Conservation (phyloP, 164 flowering plant species). For the Amborella trichopoda region DNA sequence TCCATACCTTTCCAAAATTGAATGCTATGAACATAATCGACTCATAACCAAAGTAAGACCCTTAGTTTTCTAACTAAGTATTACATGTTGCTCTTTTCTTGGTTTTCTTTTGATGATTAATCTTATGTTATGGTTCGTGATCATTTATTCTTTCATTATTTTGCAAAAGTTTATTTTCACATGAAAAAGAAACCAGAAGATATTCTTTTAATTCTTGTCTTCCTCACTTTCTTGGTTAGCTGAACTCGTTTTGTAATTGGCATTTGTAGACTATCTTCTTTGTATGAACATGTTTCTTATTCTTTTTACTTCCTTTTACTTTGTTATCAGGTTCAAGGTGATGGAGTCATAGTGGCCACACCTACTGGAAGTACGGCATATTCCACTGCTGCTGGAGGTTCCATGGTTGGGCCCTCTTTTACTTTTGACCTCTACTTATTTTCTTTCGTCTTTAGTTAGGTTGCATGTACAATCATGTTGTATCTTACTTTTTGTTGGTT, state of each 20-base stretch:
- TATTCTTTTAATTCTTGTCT: not conserved
- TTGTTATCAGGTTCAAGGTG: slow-evolving; percentile 80
- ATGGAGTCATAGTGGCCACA: slow-evolving; percentile 95
- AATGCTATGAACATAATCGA: slow-evolving; percentile 89
- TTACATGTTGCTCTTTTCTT: too few relatives aligned
- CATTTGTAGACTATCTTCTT: too few relatives aligned
- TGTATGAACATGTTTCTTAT: too few relatives aligned
- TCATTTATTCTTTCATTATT: too few relatives aligned
- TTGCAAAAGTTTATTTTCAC: too few relatives aligned
- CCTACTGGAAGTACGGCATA: slow-evolving; percentile 99
- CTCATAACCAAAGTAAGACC: slow-evolving; percentile 84
- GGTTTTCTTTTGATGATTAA: not conserved
- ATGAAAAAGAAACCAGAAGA: not conserved
- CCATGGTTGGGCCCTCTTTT: slow-evolving; percentile 68
- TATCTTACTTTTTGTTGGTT: too few relatives aligned
- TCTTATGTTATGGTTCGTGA: not conserved
- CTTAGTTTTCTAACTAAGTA: not conserved
- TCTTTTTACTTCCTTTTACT: slow-evolving; percentile 2
- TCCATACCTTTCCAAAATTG: slow-evolving; percentile 96
- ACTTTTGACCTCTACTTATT: too few relatives aligned
- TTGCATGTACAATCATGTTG: too few relatives aligned
- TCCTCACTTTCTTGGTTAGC: not conserved
- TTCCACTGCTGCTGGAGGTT: slow-evolving; percentile 99
- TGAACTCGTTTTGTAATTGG: too few relatives aligned
- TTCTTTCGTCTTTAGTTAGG: too few relatives aligned